These are phyloP conservation scores for Mortierella sp. DNA, from an alignment of 371 early-diverging fungal species.

Conservation along the genomic window DNA sequence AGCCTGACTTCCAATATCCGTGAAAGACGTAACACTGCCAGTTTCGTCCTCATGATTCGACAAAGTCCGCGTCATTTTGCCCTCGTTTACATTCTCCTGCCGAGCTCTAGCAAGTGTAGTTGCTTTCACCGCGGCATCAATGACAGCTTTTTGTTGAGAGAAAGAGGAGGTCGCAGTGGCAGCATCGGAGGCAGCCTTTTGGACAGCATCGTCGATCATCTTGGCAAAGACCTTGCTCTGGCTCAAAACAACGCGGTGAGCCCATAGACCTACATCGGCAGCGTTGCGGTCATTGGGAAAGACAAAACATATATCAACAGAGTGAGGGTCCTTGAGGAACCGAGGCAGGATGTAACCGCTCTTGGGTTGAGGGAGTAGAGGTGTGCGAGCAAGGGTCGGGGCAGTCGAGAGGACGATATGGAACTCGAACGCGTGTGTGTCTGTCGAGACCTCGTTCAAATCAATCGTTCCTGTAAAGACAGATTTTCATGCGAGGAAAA, in stretches of 20 bases:
- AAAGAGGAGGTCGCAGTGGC: background rate
- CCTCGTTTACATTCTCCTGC: background rate
- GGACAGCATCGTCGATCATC: constrained; percentile 5
- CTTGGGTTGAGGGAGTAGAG: background rate
- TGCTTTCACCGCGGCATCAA: no score
- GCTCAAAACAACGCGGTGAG: background rate
- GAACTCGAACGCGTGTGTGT: background rate
- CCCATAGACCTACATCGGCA: background rate
- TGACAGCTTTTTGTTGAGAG: background rate
- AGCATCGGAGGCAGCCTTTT: background rate
- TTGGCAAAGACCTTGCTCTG: background rate
- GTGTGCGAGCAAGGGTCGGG: background rate
- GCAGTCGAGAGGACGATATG: background rate
- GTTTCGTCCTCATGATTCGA: background rate
- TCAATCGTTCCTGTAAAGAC: background rate
- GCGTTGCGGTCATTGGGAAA: background rate
- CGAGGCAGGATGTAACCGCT: background rate
- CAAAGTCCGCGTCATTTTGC: background rate
- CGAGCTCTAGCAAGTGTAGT: background rate
- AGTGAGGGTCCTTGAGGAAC: constrained; percentile 11
- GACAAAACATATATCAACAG: background rate
- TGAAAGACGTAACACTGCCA: background rate
- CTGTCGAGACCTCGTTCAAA: background rate
- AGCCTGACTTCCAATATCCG: background rate
- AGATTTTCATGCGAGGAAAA: background rate